A percentile compares a stretch with the other conserved stretches of the same genome.
Conservation (phyloP, 2,329 filamentous ascomycete species). For the Teratosphaeria nubilosa region DNA sequence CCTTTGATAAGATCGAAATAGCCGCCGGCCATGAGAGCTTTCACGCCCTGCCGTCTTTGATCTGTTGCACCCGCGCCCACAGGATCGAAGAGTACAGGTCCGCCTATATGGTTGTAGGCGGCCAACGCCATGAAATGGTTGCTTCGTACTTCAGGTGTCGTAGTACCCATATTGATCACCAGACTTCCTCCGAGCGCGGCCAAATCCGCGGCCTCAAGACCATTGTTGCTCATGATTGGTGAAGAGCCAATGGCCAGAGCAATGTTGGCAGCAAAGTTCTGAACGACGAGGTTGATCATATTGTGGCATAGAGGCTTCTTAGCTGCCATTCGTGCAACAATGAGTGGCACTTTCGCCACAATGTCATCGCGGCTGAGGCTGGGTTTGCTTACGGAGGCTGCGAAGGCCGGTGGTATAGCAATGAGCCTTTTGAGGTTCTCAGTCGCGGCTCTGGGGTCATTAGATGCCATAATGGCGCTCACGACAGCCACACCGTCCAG, state of each 20-base stretch:
- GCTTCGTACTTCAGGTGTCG: conserved; percentile 61
- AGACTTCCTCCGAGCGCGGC: conserved; percentile 65
- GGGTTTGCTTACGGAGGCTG: conserved; percentile 17
- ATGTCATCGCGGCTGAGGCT: conserved; percentile 21
- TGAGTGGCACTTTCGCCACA: conserved; percentile 16
- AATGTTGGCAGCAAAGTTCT: conserved; percentile 89
- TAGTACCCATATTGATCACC: conserved; percentile 91
- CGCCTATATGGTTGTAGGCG: conserved; percentile 69
- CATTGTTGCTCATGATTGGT: conserved; percentile 89
- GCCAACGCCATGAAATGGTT: conserved; percentile 65
- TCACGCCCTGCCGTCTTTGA: conserved; percentile 61
- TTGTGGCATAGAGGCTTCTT: conserved; percentile 75
- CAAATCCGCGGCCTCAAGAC: conserved; percentile 72
- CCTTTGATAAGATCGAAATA: conserved; percentile 88
- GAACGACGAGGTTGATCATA: conserved; percentile 94
- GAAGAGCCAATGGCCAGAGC: conserved; percentile 75
- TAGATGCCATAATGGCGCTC: conserved; percentile 71
- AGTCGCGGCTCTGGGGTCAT: conserved; percentile 56
- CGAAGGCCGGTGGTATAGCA: conserved; percentile 29
- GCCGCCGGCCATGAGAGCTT: conserved; percentile 59
- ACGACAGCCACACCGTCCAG: conserved; percentile 81
- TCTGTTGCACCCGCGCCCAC: conserved; percentile 80
- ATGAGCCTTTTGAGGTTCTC: conserved; percentile 49
- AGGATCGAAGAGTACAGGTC: conserved; percentile 76
- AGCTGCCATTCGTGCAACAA: conserved; percentile 50